Evolutionary conservation across 352 stramenopile genomes (phyloP), one percentile per base, ranked within the genome.

Genomic region (Phytopythium kandeliae): DNA sequence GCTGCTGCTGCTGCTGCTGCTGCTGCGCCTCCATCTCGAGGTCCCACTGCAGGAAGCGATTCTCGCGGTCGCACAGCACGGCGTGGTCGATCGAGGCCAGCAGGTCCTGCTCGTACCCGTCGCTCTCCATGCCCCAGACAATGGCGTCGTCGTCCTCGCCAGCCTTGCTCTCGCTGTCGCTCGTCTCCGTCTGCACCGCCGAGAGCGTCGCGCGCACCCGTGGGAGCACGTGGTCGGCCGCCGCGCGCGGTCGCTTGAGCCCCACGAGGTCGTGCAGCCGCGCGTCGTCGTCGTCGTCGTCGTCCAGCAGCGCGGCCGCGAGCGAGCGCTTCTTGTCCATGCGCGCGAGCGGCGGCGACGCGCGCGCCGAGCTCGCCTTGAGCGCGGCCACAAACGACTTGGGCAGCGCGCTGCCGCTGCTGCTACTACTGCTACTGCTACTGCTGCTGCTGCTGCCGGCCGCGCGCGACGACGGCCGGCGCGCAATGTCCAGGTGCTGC

Each of bases 31-130:
- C 78, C 28, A 79, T 74, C 53, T 89, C 74, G 8, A 88, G 37
- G 46, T 86, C 77, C 76, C 77, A 88, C 51, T 86, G 74, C 46
- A 89, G 50, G 48, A 92, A 92, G 2, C 81, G 76, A 55, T 92
- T 92, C 56, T 89, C 77, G 22, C 79, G 79, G 55, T 92, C 81
- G 43, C 81, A 92, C 30, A 92, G 62, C 41, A 88, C 78, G 15
- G 76, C 72, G 48, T 89, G 81, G 48, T 92, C 81, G 50, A 92
- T 92, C 4, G 74, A 88, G 12, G 72, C 74, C 7, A 90, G 67
- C 45, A 90, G 51, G 34, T 87, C 76, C 38, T 85, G 76, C 62
- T 87, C 67, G 26, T 86, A 85, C 43, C 65, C 68, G 46, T 88
- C 76, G 37, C 72, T 78, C 37, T 84, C 79, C 69, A 86, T 78